These are phyloP conservation scores for Chlorella ohadii DNA, from an alignment of 139 green algal genomes.

Conservation along the genomic window DNA sequence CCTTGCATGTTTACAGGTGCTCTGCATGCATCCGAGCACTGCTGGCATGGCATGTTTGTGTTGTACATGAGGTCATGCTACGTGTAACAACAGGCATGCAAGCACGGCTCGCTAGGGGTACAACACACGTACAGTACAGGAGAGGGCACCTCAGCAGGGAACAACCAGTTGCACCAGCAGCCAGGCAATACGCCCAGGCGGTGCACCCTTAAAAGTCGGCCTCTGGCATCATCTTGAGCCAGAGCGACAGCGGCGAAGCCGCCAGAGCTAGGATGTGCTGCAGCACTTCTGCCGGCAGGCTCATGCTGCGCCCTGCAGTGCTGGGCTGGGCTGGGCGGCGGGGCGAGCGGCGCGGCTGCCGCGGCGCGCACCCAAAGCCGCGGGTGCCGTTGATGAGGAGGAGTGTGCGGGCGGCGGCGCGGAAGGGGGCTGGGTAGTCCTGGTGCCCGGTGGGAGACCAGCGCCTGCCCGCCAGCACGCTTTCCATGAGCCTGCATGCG, in stretches of 20 bases:
- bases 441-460: not conserved
- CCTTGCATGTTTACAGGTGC: no score
- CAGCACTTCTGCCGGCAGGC: not conserved
- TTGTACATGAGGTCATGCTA: no score
- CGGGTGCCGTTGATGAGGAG: not conserved
- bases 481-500: not conserved
- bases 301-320: not conserved
- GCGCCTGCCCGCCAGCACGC: not conserved
- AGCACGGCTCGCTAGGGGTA: not conserved
- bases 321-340: not conserved
- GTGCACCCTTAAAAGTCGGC: not conserved
- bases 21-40: no score
- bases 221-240: not conserved
- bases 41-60: no score
- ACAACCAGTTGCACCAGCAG: no score
- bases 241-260: not conserved
- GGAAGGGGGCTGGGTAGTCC: not conserved
- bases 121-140: no score
- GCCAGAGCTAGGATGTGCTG: slow-evolving; percentile 10
- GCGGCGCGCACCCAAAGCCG: not conserved
- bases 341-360: not conserved
- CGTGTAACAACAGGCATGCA: no score
- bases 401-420: not conserved
- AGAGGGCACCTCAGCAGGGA: no score
- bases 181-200: no score